Conservation (phyloP, 2,329 filamentous ascomycete species). For the Pyrenochaeta sp. region DNA sequence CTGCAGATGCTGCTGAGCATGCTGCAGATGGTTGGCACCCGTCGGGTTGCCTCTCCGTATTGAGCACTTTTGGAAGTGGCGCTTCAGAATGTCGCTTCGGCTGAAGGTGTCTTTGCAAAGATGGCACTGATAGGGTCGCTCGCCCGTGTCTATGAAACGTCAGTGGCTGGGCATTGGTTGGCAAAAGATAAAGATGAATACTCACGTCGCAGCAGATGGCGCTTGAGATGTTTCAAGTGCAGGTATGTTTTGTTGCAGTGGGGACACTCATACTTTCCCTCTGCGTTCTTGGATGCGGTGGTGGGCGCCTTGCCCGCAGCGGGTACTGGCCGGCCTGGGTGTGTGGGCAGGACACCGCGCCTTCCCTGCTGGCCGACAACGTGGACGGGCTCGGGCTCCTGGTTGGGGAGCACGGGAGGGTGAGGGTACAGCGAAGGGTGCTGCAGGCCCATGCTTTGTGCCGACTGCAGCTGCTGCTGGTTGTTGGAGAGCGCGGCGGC, state of each 20-base stretch:
- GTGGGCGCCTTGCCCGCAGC: slow-evolving; percentile 81
- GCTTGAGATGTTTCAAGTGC: slow-evolving; percentile 96
- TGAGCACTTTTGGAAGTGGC: slow-evolving; percentile 99
- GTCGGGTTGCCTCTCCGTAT: slow-evolving; percentile 95
- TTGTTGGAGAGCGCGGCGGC: slow-evolving; percentile 44
- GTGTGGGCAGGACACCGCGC: slow-evolving; percentile 88
- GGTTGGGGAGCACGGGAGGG: slow-evolving; percentile 48
- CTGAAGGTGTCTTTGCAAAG: slow-evolving; percentile 98
- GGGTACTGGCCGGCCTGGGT: slow-evolving; percentile 83
- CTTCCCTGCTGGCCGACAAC: slow-evolving; percentile 95
- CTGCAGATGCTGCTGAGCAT: slow-evolving; percentile 88
- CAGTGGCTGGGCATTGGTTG: slow-evolving; percentile 33
- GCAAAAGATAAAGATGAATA: slow-evolving; percentile 40
- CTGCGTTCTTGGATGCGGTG: slow-evolving; percentile 92
- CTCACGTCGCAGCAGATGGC: slow-evolving; percentile 95
- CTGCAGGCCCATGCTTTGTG: slow-evolving; percentile 49
- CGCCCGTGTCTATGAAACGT: slow-evolving; percentile 80
- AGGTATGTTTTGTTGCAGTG: slow-evolving; percentile 99
- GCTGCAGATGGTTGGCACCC: slow-evolving; percentile 91
- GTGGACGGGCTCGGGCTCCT: slow-evolving; percentile 75
- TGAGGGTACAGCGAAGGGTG: slow-evolving; percentile 50
- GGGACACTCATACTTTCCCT: slow-evolving; percentile 97
- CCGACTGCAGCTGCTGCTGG: slow-evolving; percentile 46
- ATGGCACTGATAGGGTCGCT: slow-evolving; percentile 97
- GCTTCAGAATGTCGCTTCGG: slow-evolving; percentile 96